These are phyloP conservation scores for Dissophora globulifera DNA, from an alignment of 192 early-diverging fungal genomes.

Conservation along the genomic window DNA sequence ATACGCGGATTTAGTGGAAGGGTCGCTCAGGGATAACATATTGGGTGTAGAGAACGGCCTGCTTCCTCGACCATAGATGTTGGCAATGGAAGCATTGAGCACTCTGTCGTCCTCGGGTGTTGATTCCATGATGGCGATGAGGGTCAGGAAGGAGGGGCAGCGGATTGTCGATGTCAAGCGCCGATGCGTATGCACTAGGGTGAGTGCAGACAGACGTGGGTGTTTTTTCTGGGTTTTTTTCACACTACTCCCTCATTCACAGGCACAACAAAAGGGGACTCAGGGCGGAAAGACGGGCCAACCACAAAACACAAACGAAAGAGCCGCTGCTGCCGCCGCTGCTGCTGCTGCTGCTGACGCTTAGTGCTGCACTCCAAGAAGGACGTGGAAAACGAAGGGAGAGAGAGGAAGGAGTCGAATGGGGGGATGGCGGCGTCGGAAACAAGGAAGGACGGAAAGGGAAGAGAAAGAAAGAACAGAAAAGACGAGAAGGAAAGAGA, in stretches of 20 bases:
- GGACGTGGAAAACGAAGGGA: slow-evolving; percentile 3
- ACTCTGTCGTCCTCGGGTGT: too few relatives aligned
- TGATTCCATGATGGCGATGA: slow-evolving; percentile 9
- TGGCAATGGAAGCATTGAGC: too few relatives aligned
- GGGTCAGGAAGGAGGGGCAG: background rate
- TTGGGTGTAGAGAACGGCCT: too few relatives aligned
- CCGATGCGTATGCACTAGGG: too few relatives aligned
- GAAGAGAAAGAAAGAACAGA: background rate
- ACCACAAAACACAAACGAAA: too few relatives aligned
- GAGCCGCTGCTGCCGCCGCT: slow-evolving; percentile 2
- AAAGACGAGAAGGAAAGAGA: background rate
- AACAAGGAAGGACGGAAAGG: background rate
- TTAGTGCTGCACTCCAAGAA: background rate
- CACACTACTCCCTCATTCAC: background rate
- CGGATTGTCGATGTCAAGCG: too few relatives aligned
- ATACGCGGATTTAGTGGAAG: background rate
- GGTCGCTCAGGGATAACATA: background rate
- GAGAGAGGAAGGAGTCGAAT: background rate
- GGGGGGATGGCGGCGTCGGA: background rate
- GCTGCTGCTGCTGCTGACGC: background rate
- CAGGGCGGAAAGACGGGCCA: too few relatives aligned
- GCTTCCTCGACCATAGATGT: too few relatives aligned
- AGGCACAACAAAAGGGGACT: slow-evolving; percentile 2
- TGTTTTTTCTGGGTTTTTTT: background rate
- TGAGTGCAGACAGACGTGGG: background rate